phyloP scores from a whole-genome alignment of 345 rosid species.

The Dipteronia sinensis region DNA sequence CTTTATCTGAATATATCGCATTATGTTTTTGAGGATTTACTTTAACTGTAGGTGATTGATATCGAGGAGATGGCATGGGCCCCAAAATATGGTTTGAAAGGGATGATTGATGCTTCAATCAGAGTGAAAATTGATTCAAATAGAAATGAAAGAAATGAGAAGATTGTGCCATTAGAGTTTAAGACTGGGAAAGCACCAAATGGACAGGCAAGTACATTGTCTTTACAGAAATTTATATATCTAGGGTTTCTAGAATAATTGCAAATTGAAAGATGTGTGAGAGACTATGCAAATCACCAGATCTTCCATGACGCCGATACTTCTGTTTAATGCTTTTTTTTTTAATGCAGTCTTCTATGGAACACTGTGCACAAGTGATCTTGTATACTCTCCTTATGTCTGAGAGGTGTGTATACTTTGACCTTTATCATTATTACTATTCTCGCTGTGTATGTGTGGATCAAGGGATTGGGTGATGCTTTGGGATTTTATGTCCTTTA shows the following conservation, averaged over 20 bases:
- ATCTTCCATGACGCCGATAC: constrained; percentile 16
- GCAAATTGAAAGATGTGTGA: constrained; percentile 20
- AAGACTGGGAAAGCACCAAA: constrained; percentile 81
- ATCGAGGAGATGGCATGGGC: constrained; percentile 99
- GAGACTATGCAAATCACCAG: constrained; percentile 11
- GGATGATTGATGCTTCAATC: constrained; percentile 93
- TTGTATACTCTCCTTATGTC: constrained; percentile 98
- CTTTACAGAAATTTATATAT: constrained; percentile 12
- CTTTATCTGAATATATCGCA: not conserved
- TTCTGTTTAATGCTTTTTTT: constrained; percentile 14
- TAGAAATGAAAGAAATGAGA: constrained; percentile 47
- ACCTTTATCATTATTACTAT: constrained; percentile 10
- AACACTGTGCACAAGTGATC: constrained; percentile 95
- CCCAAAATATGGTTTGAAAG: constrained; percentile 94
- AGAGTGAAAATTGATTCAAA: constrained; percentile 61
- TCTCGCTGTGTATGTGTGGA: not conserved
- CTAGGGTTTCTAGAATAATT: constrained; percentile 5
- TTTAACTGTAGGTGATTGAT: constrained; percentile 69
- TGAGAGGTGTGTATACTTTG: constrained; percentile 61
- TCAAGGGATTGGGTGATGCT: not conserved
- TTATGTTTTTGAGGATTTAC: not conserved
- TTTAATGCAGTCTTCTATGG: constrained; percentile 80
- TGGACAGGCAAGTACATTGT: constrained; percentile 69
- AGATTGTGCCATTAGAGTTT: constrained; percentile 88
- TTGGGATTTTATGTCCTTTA: not conserved